Conservation (phyloP, 2,329 filamentous ascomycete species). For the Talaromyces sp. region DNA sequence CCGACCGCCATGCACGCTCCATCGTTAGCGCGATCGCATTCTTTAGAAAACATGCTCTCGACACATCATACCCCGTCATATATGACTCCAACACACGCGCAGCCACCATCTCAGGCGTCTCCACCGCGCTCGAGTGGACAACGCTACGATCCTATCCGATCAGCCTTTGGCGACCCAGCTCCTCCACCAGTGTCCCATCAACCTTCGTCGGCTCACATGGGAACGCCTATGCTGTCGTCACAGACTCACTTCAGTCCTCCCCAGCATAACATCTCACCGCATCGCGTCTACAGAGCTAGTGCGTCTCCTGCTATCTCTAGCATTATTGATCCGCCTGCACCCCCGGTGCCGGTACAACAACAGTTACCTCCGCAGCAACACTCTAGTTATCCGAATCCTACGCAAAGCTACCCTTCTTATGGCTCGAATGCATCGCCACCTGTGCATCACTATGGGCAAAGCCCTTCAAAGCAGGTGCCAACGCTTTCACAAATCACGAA, state of each 20-base stretch:
- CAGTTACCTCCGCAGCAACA: constrained; percentile 22
- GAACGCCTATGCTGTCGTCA: constrained; percentile 49
- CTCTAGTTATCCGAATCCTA: constrained; percentile 15
- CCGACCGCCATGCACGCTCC: constrained; percentile 13
- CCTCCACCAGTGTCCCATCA: constrained; percentile 37
- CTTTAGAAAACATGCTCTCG: constrained; percentile 13
- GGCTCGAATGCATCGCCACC: constrained; percentile 8
- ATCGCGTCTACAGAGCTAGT: constrained; percentile 64
- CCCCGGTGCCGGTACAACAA: constrained; percentile 32
- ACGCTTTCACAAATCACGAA: constrained; percentile 17
- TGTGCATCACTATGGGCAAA: constrained; percentile 16
- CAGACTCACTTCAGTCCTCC: constrained; percentile 39
- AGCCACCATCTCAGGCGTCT: constrained; percentile 31
- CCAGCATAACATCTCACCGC: constrained; percentile 46
- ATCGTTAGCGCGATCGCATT: constrained; percentile 16
- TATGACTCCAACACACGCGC: constrained; percentile 21
- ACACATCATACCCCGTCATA: constrained; percentile 21
- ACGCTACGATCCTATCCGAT: constrained; percentile 86
- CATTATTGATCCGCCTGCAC: constrained; percentile 69
- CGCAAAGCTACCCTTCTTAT: constrained; percentile 17
- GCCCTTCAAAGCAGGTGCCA: constrained; percentile 20
- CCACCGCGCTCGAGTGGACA: constrained; percentile 66
- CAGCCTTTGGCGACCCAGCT: constrained; percentile 52
- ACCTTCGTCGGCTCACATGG: constrained; percentile 60
- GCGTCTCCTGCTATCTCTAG: constrained; percentile 89